Conservation (phyloP, 257 asterid species). For the Nicotiana tomentosiformis region DNA sequence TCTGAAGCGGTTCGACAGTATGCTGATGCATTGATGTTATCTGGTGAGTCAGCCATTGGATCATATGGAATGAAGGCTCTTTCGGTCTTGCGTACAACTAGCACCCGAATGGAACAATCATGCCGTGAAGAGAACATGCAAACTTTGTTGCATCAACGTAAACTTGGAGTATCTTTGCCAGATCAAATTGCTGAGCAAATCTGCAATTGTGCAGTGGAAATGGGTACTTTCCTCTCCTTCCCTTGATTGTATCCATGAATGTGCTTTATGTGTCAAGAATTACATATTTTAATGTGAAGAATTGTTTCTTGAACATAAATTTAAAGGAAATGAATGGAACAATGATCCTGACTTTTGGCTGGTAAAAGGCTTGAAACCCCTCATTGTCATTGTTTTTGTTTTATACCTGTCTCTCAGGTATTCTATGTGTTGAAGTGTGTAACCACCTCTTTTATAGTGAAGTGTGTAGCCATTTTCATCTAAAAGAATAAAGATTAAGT, state of each 20-base stretch:
- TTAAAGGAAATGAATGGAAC: not conserved
- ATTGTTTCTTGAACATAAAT: not conserved
- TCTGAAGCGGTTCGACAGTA: conserved; percentile 85
- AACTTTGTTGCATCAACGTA: conserved; percentile 28
- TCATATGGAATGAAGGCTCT: conserved; percentile 65
- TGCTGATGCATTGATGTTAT: conserved; percentile 85
- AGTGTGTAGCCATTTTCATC: no score
- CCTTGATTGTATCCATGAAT: not conserved
- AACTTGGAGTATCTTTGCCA: conserved; percentile 42
- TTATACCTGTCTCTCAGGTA: not conserved
- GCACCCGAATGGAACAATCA: conserved; percentile 71
- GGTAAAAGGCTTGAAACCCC: not conserved
- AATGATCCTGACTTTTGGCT: not conserved
- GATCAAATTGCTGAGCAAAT: conserved; percentile 71
- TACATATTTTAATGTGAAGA: not conserved
- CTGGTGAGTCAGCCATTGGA: conserved; percentile 91
- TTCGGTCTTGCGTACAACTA: conserved; percentile 58
- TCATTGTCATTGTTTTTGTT: no score
- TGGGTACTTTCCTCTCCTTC: conserved; percentile 48
- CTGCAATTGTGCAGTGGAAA: conserved; percentile 63
- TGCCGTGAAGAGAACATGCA: conserved; percentile 63
- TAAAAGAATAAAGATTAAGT: no score
- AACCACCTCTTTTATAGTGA: no score
- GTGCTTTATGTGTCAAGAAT: not conserved
- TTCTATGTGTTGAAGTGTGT: no score